Evolutionary conservation across 2,329 filamentous ascomycete genomes (phyloP), one percentile per base, ranked within the genome.

Genomic region (Ceratocystis huliohia): DNA sequence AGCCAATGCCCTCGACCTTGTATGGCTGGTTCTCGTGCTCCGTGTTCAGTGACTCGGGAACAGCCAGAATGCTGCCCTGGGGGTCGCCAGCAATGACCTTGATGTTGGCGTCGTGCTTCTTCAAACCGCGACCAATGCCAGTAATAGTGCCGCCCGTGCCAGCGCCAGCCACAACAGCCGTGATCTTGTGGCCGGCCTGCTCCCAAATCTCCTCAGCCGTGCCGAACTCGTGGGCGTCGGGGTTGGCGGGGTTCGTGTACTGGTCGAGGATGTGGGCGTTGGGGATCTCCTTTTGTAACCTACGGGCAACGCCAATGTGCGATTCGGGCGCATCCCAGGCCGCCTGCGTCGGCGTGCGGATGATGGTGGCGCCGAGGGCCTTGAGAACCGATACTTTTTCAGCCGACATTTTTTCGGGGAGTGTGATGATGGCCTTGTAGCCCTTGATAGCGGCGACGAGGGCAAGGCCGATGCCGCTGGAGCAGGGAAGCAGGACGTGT

Each of bases 401-500:
- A 61, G 91, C 89, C 1, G 91, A 96, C 94, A 99, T 99, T 82
- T 99, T 99, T 79, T 99, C 94, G 64, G 94, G 94, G 59, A 99
- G 84, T 10, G 94, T 99, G 76, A 99, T 99, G 78, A 99, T 97
- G 50, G 92, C 95, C 78, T 93, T 93, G 82, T 97, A 99, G 70
- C 92, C 93, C 80, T 96, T 97, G 73, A 99, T 89, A 17, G 94
- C 94, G 67, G 85, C 93, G 20, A 97, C 93, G 44, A 99, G 85
- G 33, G 94, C 94, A 50, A 99, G 82, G 25, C 94, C 94, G 70
- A 99, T 99, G 70, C 94, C 94, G 67, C 80, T 82, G 65, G 1
- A 44, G 41, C 2, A 41, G 17, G 25, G 37, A 33, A 20, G 8
- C 25, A 8, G 44, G 22, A 22, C 7, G 3, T 15, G 61, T 64